Conservation (phyloP, 352 stramenopile species). For the Phytophthora europaea region DNA sequence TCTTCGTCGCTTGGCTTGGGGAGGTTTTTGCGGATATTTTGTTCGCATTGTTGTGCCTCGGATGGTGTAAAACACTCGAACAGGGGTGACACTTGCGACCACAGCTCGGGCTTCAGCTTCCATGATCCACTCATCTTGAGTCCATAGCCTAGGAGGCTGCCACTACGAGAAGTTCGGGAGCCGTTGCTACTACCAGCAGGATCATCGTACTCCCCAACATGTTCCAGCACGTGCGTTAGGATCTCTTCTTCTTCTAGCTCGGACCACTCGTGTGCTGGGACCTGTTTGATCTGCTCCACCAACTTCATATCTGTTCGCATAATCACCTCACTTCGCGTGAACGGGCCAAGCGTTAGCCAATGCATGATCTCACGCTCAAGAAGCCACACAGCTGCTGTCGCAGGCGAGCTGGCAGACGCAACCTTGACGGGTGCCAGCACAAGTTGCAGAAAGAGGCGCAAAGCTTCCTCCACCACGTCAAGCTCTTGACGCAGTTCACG, state of each 20-base stretch:
- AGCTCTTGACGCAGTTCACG: conserved; percentile 52
- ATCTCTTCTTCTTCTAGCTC: conserved; percentile 85
- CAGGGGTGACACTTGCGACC: conserved; percentile 63
- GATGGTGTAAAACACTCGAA: conserved; percentile 86
- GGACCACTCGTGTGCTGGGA: conserved; percentile 57
- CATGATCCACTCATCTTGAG: conserved; percentile 81
- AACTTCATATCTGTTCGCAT: conserved; percentile 77
- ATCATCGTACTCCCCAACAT: conserved; percentile 72
- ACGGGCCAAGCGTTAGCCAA: conserved; percentile 77
- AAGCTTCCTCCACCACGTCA: conserved; percentile 67
- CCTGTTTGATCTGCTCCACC: conserved; percentile 79
- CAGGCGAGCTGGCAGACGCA: conserved; percentile 40
- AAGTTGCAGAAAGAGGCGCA: conserved; percentile 73
- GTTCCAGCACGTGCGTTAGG: conserved; percentile 68
- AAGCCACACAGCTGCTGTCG: conserved; percentile 49
- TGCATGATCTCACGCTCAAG: conserved; percentile 83
- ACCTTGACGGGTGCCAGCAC: conserved; percentile 66
- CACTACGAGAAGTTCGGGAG: conserved; percentile 35
- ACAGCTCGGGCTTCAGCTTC: conserved; percentile 66
- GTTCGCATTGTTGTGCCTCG: conserved; percentile 77
- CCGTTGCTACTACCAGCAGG: conserved; percentile 33
- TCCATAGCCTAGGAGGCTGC: conserved; percentile 52
- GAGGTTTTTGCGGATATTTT: conserved; percentile 70
- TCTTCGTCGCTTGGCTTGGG: conserved; percentile 21
- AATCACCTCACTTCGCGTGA: conserved; percentile 75